Conservation (phyloP, 371 early-diverging fungal genomes). For the Circinella umbellata region DNA sequence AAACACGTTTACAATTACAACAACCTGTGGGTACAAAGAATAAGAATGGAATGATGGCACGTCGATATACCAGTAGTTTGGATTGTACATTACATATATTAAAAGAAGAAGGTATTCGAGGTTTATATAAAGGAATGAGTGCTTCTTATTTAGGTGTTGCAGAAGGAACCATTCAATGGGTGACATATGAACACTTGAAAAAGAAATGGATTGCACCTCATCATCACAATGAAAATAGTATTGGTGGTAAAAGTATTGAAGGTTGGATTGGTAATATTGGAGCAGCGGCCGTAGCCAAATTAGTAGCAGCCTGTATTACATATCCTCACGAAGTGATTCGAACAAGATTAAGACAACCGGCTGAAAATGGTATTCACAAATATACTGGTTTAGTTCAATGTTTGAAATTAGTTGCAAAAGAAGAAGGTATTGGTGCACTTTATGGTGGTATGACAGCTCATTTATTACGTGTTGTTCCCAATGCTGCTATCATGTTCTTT, state of each 20-base stretch:
- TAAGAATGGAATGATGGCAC: conserved; percentile 30
- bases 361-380: conserved; percentile 64
- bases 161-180: conserved; percentile 94
- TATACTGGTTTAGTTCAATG: conserved; percentile 83
- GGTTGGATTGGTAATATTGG: conserved; percentile 82
- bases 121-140: conserved; percentile 90
- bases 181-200: conserved; percentile 93
- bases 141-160: conserved; percentile 88
- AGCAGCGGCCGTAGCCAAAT: conserved; percentile 86
- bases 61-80: conserved; percentile 73
- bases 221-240: conserved; percentile 9
- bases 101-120: conserved; percentile 79
- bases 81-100: conserved; percentile 76
- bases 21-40: not conserved
- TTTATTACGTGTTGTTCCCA: conserved; percentile 93
- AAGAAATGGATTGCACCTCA: conserved; percentile 30
- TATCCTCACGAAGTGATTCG: conserved; percentile 85
- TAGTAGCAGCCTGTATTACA: conserved; percentile 85
- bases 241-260: conserved; percentile 41
- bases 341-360: conserved; percentile 75
- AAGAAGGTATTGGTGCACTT: conserved; percentile 87
- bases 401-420: conserved; percentile 70
- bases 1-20: conserved; percentile 94
- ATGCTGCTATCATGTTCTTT: conserved; percentile 95
- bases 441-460: conserved; percentile 97